phyloP scores from a whole-genome alignment of 495 filamentous ascomycete genomes.

The Lophium mytilinum region DNA sequence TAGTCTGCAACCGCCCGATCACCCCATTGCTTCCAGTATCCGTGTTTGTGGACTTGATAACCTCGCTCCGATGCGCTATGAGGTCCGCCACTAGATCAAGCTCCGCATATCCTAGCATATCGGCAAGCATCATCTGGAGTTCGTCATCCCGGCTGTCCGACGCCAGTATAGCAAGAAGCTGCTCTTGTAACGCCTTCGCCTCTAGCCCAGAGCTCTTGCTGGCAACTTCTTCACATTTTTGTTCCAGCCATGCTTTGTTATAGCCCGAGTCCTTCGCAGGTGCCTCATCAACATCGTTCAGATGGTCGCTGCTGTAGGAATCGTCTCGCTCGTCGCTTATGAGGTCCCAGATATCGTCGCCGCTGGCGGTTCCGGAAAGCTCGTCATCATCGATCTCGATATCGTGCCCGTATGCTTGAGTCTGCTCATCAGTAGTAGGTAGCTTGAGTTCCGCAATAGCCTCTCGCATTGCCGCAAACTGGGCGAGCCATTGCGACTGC shows the following conservation, averaged over 20 bases:
- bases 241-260: conserved; percentile 52
- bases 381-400: conserved; percentile 51
- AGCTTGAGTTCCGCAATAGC: conserved; percentile 63
- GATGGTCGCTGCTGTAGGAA: conserved; percentile 43
- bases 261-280: conserved; percentile 27
- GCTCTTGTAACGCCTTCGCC: conserved; percentile 53
- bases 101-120: conserved; percentile 87
- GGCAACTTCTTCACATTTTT: conserved; percentile 54
- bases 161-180: conserved; percentile 60
- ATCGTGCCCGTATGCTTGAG: conserved; percentile 46
- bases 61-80: conserved; percentile 60
- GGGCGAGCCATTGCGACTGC: conserved; percentile 62
- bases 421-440: conserved; percentile 38
- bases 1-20: conserved; percentile 57
- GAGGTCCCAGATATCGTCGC: conserved; percentile 85
- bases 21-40: conserved; percentile 43
- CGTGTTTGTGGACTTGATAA: conserved; percentile 38
- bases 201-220: conserved; percentile 54
- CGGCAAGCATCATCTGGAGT: conserved; percentile 79
- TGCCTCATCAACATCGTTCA: conserved; percentile 39
- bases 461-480: conserved; percentile 62
- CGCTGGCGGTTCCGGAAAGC: conserved; percentile 50
- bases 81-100: conserved; percentile 82
- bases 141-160: conserved; percentile 65
- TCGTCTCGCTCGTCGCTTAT: conserved; percentile 65